Base-by-base conservation (phyloP, 1,284 basidiomycete genomes). In the Trichosporon sp. region DNA sequence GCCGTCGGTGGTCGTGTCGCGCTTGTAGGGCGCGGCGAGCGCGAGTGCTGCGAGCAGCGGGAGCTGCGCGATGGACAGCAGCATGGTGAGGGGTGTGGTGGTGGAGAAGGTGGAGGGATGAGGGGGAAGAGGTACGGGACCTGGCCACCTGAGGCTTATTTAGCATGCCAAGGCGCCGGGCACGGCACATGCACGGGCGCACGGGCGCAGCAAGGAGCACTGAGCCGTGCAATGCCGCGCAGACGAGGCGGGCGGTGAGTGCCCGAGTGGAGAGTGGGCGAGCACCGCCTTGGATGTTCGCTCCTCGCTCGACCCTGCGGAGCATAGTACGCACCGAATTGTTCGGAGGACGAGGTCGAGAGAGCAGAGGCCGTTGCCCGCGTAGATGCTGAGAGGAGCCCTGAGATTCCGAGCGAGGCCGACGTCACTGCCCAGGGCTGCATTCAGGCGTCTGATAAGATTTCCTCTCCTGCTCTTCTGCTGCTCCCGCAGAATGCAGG, bases 1-100 rank as follows among this genome's bases (percentile, higher is more conserved):
- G 56, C 58, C 68, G 35, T 68, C 65, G 13, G 23, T 51, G 32
- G 65, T 65, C 11, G 65, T 53, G 2, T 35, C 42, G n/a, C 62
- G 66, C 34, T 53, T 32, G 47, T 31, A 11, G 3, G 66, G 66
- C 2, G 34, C 62, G 27, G 23, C 62, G 18, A 64, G 47, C 34
- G 35, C 65, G 18, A 42, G 62, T 7, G 32, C 6, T 4, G 56
- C 27, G 27, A 60, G 56, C 29, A 60, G 27, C 5, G 29, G 56
- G 18, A 31, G 56, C 56, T 60, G 56, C 56, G 29, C 29, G 13
- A 60, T 29, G 18, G 11, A 15, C 13, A 60, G 56, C 56, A 60
- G 56, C 56, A 60, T 60, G 15, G 31, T 53, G 5, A 12, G 5
- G 38, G 38, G 3, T 42, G 6, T 3, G 13, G 5, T 7, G 15